A percentile compares a stretch with the other conserved stretches of the same genome.
Conservation (phyloP, 345 rosid genomes). For the Gossypium bickii region DNA sequence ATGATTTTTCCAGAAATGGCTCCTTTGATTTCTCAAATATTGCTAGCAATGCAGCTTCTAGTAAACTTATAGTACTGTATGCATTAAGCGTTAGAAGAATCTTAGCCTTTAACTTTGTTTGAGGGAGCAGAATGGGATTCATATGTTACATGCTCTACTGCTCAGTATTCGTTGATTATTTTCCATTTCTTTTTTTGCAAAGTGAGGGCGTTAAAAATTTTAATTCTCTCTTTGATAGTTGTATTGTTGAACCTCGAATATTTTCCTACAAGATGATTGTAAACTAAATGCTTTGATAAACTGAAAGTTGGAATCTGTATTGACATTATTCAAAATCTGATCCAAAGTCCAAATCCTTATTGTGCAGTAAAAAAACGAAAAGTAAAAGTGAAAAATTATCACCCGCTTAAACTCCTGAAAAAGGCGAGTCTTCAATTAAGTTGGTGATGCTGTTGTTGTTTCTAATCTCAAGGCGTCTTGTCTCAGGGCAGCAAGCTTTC, state of each 20-base stretch:
- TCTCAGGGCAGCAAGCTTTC: background rate
- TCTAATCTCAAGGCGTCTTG: background rate
- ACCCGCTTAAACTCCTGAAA: background rate
- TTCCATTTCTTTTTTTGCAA: background rate
- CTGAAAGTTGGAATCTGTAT: background rate
- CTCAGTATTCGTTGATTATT: background rate
- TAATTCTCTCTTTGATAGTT: background rate
- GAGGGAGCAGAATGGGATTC: background rate
- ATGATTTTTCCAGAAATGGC: background rate
- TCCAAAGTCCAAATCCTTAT: too few species aligned
- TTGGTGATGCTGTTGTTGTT: background rate
- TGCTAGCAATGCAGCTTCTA: background rate
- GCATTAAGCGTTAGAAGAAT: background rate
- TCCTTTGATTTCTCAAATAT: background rate
- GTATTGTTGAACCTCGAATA: background rate
- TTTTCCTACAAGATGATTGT: background rate
- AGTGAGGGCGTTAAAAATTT: background rate
- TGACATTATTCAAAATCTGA: background rate
- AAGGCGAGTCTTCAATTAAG: background rate
- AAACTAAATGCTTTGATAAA: slow-evolving; percentile 7
- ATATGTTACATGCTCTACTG: background rate
- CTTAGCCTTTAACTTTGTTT: background rate
- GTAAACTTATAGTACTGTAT: background rate
- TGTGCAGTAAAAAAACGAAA: background rate
- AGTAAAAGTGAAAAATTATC: background rate